Base-by-base conservation (phyloP, 257 asterid genomes). In the Solanum etuberosum region DNA sequence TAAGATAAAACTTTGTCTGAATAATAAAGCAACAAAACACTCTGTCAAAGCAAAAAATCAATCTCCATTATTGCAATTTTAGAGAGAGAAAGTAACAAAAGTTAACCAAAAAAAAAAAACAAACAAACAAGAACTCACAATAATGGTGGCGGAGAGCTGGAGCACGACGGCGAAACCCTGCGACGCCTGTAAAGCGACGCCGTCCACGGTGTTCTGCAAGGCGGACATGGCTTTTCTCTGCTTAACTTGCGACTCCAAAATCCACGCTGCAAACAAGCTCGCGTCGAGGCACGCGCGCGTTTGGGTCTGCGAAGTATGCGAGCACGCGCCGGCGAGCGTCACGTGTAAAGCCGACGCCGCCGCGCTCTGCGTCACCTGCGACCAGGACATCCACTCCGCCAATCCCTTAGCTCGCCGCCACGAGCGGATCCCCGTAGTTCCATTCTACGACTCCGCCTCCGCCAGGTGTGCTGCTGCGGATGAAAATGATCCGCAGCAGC, bases 341-440 rank as follows among this genome's bases (percentile, higher is more conserved):
- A 95, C 99, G 76, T 96, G 98, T 91, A 95, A 93, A 89, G 99
- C 98, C 23, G 99, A 96, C 71, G 97, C 98, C 3, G 99, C 99
- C 13, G 92, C 98, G 1, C 96, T 96, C 20, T 96, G 98, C 88
- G 63, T 83, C 76, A 57, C 98, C 13, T 96, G 99, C 88, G 99
- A 94, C 93, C 93, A 94, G 32, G 99, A 95, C 87, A 94, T 96
- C 27, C 98, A 96, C 94, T 89, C 99, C n/a, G 99, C 96, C 4
- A 96, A 96, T 85, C 98, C 98, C 2, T 91, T 96, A 10, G 96
- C 99, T 29, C 90, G 93, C 40, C 97, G 98, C 76, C 99, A 96
- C 93, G 98, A 96, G 88, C 98, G 99, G 57, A 35, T 90, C 84
- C 95, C 99, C 2, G 34, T 94, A 6, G 90, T 88, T n/a, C 98